Percentiles rank a stretch among this genome's conserved stretches.
phyloP scores from a whole-genome alignment of 169 alveolate species.

The Neospora caninum region DNA sequence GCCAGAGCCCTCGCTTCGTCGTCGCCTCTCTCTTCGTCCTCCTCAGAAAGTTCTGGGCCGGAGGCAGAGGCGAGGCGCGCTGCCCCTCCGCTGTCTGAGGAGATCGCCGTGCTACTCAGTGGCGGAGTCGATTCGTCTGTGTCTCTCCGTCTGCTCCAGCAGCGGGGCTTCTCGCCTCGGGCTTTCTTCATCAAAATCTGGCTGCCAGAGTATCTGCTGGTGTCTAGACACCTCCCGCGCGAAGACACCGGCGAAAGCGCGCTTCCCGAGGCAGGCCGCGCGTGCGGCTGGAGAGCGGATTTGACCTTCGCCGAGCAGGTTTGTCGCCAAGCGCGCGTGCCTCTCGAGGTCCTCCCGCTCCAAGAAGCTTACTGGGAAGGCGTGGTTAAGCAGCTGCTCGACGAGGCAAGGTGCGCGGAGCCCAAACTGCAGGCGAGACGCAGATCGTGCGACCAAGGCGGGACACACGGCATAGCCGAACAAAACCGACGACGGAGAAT shows the following conservation, averaged over 20 bases:
- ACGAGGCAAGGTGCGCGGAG: slow-evolving; percentile 69
- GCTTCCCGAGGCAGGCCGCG: slow-evolving; percentile 10
- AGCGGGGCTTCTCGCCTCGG: slow-evolving; percentile 73
- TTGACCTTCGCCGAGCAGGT: slow-evolving; percentile 64
- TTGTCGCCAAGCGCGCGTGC: slow-evolving; percentile 67
- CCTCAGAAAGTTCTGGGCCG: neutral
- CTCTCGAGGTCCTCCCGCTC: slow-evolving; percentile 77
- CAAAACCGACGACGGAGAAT: too few species aligned
- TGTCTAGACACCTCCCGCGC: neutral
- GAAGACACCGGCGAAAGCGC: neutral
- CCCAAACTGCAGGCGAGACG: neutral
- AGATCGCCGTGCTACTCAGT: slow-evolving; percentile 76
- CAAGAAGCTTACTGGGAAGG: slow-evolving; percentile 72
- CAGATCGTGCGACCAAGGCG: neutral
- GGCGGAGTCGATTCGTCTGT: slow-evolving; percentile 84
- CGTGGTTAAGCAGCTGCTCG: slow-evolving; percentile 66
- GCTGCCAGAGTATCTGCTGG: slow-evolving; percentile 60
- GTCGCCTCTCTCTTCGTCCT: neutral
- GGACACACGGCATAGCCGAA: neutral
- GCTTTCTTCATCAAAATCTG: slow-evolving; percentile 77
- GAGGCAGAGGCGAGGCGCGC: slow-evolving; percentile 14
- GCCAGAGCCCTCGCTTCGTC: neutral
- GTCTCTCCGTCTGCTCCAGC: slow-evolving; percentile 74
- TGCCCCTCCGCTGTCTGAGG: slow-evolving; percentile 24
- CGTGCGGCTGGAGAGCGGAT: slow-evolving; percentile 74